Evolutionary conservation across 805 yeast genomes (phyloP).

Genomic region (Blastobotrys americana): DNA sequence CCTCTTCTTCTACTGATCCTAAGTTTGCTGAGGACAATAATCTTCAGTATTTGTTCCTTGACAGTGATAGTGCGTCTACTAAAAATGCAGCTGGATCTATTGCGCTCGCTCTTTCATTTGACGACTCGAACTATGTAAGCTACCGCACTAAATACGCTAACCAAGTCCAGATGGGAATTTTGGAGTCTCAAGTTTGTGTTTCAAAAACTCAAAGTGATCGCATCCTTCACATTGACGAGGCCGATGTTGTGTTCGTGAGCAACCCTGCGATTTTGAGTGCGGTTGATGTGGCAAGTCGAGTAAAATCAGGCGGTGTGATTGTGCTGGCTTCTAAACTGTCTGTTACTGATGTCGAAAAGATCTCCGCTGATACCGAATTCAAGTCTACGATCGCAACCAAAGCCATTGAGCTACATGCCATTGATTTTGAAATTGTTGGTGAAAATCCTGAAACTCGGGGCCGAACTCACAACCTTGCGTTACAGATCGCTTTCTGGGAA

Average conservation of each 20-base stretch:
- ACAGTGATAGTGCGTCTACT: constrained; percentile 53
- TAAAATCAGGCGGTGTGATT: constrained; percentile 49
- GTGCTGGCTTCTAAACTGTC: constrained; percentile 32
- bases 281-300: constrained; percentile 57
- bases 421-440: constrained; percentile 59
- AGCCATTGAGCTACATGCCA: constrained; percentile 44
- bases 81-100: constrained; percentile 53
- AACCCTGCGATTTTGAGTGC: constrained; percentile 46
- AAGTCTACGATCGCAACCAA: constrained; percentile 48
- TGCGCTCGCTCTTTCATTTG: constrained; percentile 60
- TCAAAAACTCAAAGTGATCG: constrained; percentile 29
- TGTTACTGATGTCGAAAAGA: constrained; percentile 36
- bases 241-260: constrained; percentile 61
- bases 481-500: constrained; percentile 74
- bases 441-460: constrained; percentile 68
- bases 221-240: constrained; percentile 41
- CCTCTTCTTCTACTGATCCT: constrained; percentile 10
- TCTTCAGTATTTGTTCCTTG: constrained; percentile 50
- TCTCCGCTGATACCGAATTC: constrained; percentile 46
- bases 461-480: constrained; percentile 63
- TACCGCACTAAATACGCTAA: constrained; percentile 69
- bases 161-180: constrained; percentile 61
- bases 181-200: constrained; percentile 55
- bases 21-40: constrained; percentile 27
- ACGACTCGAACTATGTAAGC: constrained; percentile 42